Evolutionary conservation across 2,329 filamentous ascomycete species (phyloP), one percentile per base, ranked within the genome.

Genomic region (Diaporthe sp.): DNA sequence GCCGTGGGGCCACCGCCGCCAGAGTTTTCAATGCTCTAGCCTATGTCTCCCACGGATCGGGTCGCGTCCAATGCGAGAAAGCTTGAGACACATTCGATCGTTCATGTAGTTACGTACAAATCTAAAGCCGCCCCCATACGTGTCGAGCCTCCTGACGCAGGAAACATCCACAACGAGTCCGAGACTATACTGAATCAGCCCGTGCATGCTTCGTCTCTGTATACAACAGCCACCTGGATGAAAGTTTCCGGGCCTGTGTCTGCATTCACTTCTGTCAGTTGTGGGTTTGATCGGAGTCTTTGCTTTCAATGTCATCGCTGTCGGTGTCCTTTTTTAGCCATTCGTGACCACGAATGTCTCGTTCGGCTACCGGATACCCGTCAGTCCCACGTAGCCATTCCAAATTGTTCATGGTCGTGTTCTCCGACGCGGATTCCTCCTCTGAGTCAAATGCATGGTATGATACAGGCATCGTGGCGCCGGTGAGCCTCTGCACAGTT

Each of bases 1-100:
- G 31, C 65, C 65, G 65, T 68, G 65, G 65, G 65, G 22, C 65
- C 60, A 15, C 65, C 46, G 31, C 34, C 65, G 46, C 65, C 65
- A 68, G 65, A 68, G 65, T 68, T 68, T 68, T 68, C 65, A 68
- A 51, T 19, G n/a, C 46, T 28, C 46, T 51, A 13, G 37, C 13
- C 28, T 53, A 67, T 67, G 49, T 34, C n/a, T 53, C 46, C 53
- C 65, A 68, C 12, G 46, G 46, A 39, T 19, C 22, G 5, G 31
- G 10, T 7, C 13, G 25, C 28, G 22, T 53, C 46, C 46, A 68
- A 53, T 28, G 31, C 46, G 25, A 42, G 46, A 68, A 68, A 25
- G 46, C 46, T 34, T 68, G 28, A n/a, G 22, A 39, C 15, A 17
- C 22, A 39, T 68, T 42, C 46, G 46, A 68, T 68, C 46, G 34